phyloP scores from a whole-genome alignment of 768 basidiomycete species.

The Phlebiopsis gigantea region DNA sequence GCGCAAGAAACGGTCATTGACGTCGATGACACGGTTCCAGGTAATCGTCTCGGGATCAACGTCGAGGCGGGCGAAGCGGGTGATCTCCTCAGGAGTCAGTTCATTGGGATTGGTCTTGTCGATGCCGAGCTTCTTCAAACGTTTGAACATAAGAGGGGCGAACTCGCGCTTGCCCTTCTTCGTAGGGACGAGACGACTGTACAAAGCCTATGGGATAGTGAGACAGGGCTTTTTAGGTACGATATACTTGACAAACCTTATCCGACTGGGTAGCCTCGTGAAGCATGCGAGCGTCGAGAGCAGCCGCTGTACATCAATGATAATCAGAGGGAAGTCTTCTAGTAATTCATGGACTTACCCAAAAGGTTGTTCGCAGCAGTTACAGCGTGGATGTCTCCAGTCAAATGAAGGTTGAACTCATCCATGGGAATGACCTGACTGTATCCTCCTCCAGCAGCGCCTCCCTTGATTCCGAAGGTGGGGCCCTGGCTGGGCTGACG shows the following conservation, averaged over 20 bases:
- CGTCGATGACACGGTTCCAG: conserved; percentile 96
- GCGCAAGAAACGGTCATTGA: conserved; percentile 94
- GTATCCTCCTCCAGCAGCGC: conserved; percentile 97
- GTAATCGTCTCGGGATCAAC: conserved; percentile 89
- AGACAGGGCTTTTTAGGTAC: conserved; percentile 24
- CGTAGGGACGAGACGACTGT: conserved; percentile 83
- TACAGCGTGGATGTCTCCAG: conserved; percentile 97
- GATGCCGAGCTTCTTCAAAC: conserved; percentile 92
- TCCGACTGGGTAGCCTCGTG: conserved; percentile 95
- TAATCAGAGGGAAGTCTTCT: neutral
- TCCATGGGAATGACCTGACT: conserved; percentile 99
- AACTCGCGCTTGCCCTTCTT: conserved; percentile 96
- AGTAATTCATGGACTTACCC: conserved; percentile 38
- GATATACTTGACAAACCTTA: conserved; percentile 39
- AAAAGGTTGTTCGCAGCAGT: conserved; percentile 96
- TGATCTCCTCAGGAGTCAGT: conserved; percentile 89
- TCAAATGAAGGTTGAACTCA: conserved; percentile 96
- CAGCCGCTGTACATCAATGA: conserved; percentile 59
- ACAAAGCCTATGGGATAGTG: conserved; percentile 52
- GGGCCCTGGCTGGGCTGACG: conserved; percentile 98
- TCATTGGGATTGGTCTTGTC: conserved; percentile 90
- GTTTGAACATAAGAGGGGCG: conserved; percentile 93
- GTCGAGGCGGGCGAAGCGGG: conserved; percentile 85
- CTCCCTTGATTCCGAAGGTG: conserved; percentile 98
- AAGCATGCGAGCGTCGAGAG: conserved; percentile 95